These are phyloP conservation scores for Phalaenopsis equestris DNA, from an alignment of 106 monocot species.

Conservation along the genomic window DNA sequence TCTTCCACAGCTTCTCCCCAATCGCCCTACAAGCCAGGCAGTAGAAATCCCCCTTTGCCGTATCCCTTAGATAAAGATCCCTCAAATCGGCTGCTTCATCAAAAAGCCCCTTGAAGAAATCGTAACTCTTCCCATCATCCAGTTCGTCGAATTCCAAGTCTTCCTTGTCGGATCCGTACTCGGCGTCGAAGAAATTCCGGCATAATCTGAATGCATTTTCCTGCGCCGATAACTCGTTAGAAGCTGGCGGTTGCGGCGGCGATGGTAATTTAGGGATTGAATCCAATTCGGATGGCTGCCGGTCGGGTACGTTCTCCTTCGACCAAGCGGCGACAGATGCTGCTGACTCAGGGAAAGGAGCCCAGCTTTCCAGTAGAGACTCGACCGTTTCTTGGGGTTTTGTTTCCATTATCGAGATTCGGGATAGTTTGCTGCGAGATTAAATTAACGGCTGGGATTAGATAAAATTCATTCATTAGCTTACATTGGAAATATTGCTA, in stretches of 20 bases:
- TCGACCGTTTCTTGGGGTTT: slow-evolving; percentile 5
- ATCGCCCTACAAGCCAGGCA: slow-evolving; percentile 52
- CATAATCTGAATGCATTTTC: slow-evolving; percentile 12
- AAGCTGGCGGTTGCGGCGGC: not conserved
- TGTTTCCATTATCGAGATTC: not conserved
- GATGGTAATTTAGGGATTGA: not conserved
- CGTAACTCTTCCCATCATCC: slow-evolving; percentile 3
- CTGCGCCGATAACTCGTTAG: slow-evolving; percentile 13
- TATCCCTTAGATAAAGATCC: slow-evolving; percentile 44
- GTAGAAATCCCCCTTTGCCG: slow-evolving; percentile 40
- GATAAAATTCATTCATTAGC: too few species aligned
- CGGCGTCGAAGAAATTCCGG: slow-evolving; percentile 34
- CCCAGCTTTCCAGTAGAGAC: slow-evolving; percentile 2
- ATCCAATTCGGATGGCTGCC: not conserved
- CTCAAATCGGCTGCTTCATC: slow-evolving; percentile 32
- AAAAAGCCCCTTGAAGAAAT: slow-evolving; percentile 42
- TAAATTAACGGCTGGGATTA: too few species aligned
- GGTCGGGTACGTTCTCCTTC: not conserved
- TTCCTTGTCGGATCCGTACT: slow-evolving; percentile 16
- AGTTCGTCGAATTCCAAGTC: slow-evolving; percentile 17
- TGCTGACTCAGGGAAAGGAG: not conserved
- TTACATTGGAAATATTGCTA: too few species aligned
- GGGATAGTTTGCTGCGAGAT: not conserved
- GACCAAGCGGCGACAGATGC: not conserved
- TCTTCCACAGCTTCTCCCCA: slow-evolving; percentile 33